Percentiles rank a stretch among this genome's conserved stretches.
Evolutionary conservation across 2,329 filamentous ascomycete genomes (phyloP).

Genomic region (Alternaria atra): DNA sequence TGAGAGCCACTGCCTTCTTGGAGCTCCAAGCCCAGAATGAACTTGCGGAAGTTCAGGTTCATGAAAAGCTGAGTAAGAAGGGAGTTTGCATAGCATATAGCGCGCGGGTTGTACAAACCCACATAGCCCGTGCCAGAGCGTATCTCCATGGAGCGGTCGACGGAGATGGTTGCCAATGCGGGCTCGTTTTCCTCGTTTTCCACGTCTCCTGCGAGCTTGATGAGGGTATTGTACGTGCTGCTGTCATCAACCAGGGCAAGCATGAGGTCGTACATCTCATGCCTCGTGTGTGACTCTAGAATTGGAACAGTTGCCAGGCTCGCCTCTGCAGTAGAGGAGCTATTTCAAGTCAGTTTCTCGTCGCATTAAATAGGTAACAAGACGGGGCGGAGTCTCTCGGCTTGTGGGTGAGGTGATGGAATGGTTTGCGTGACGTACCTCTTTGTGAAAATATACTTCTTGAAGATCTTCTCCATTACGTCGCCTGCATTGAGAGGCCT

Average conservation of each 20-base stretch:
- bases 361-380: not conserved
- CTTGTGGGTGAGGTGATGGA: not conserved
- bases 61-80: constrained; percentile 94
- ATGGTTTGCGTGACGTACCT: constrained; percentile 24
- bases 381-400: not conserved
- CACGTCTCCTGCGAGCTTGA: constrained; percentile 36
- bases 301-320: constrained; percentile 37
- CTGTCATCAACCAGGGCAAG: constrained; percentile 45
- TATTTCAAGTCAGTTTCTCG: constrained; percentile 9
- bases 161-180: constrained; percentile 63
- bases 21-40: constrained; percentile 72
- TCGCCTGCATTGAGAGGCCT: constrained; percentile 44
- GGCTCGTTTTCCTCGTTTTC: constrained; percentile 55
- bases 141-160: constrained; percentile 74
- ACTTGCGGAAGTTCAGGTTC: constrained; percentile 86
- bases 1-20: constrained; percentile 66
- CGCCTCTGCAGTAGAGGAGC: constrained; percentile 19
- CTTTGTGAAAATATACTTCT: constrained; percentile 47
- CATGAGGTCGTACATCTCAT: constrained; percentile 50
- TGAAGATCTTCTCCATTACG: constrained; percentile 45
- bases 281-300: constrained; percentile 47
- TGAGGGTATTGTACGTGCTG: constrained; percentile 38
- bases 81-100: constrained; percentile 98
- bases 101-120: constrained; percentile 91
- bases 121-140: constrained; percentile 81